These are phyloP conservation scores for Scheffersomyces ergatensis DNA, from an alignment of 805 yeast genomes.

Conservation along the genomic window DNA sequence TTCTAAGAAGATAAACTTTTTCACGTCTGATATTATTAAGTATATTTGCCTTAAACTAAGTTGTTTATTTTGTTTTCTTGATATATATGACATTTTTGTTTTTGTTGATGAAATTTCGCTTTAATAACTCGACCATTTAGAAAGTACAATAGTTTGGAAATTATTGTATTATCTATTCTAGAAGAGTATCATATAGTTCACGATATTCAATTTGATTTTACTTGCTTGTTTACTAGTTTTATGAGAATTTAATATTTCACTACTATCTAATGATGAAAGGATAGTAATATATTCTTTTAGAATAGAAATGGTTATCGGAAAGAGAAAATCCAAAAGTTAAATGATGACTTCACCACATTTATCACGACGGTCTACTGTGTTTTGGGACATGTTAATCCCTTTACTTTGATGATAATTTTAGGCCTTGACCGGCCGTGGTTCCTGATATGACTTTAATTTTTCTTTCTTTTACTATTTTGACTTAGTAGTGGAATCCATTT, in stretches of 20 bases:
- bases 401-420: slow-evolving; percentile 39
- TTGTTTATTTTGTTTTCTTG: too few species aligned
- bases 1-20: slow-evolving; percentile 56
- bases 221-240: background rate
- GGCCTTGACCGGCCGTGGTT: slow-evolving; percentile 57
- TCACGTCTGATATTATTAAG: slow-evolving; percentile 41
- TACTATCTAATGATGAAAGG: background rate
- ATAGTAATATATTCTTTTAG: too few species aligned
- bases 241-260: slow-evolving; percentile 1
- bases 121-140: too few species aligned
- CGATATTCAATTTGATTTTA: too few species aligned
- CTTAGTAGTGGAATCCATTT: background rate
- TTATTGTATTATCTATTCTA: background rate
- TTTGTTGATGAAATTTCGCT: too few species aligned
- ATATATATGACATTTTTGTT: too few species aligned
- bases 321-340: too few species aligned
- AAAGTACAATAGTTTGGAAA: too few species aligned
- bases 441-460: slow-evolving; percentile 25
- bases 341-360: slow-evolving; percentile 47
- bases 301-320: background rate
- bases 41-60: too few species aligned
- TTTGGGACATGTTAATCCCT: slow-evolving; percentile 42
- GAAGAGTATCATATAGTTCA: background rate
- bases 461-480: background rate
- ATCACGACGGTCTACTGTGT: slow-evolving; percentile 56